A percentile compares a stretch with the other conserved stretches of the same genome.
These are phyloP conservation scores for Antrodiella citrinella DNA, from an alignment of 768 basidiomycete species.

Conservation along the genomic window DNA sequence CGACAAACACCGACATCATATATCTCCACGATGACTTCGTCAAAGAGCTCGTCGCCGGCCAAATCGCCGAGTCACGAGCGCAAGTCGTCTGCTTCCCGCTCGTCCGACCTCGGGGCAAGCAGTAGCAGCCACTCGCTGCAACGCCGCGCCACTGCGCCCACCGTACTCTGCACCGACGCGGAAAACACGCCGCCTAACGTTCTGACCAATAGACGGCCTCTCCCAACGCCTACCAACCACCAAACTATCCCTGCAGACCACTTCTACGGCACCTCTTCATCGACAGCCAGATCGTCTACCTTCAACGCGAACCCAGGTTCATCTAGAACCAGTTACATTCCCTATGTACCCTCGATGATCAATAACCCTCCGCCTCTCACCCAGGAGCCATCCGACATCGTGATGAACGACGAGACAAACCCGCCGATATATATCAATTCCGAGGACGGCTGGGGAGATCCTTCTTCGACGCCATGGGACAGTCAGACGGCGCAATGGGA, in stretches of 20 bases:
- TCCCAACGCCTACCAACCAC: not conserved
- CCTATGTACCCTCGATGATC: constrained; percentile 19
- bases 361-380: constrained; percentile 12
- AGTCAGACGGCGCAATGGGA: not conserved
- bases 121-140: not conserved
- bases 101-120: not conserved
- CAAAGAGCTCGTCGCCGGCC: not conserved
- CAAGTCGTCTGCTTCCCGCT: too few species aligned
- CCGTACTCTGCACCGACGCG: not conserved
- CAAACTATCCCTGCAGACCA: not conserved
- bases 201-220: not conserved
- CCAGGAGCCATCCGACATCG: constrained; percentile 6
- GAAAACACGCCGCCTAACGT: not conserved
- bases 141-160: not conserved
- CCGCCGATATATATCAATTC: not conserved
- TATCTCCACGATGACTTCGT: not conserved
- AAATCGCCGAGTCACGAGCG: too few species aligned
- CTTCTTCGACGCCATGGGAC: not conserved
- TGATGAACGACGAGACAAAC: constrained; percentile 3
- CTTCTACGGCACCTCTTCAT: constrained; percentile 9
- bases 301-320: constrained; percentile 27
- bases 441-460: not conserved
- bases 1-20: too few species aligned
- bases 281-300: not conserved
- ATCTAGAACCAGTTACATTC: constrained; percentile 26